Conservation (phyloP, 2,329 filamentous ascomycete species). For the Anisogramma anomala region DNA sequence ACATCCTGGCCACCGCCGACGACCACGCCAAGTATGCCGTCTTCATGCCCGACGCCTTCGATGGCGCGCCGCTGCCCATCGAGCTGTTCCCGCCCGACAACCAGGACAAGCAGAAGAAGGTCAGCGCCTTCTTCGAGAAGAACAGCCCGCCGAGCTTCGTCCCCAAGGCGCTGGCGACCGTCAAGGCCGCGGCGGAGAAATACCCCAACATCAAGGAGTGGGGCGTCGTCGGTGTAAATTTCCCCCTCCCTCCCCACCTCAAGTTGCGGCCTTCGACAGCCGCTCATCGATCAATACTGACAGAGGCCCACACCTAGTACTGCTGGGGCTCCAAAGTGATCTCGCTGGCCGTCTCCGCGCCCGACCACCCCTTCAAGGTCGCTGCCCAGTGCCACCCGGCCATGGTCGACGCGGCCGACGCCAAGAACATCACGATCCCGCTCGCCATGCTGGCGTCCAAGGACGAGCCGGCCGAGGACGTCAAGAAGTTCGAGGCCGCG, state of each 20-base stretch:
- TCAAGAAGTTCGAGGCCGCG: conserved; percentile 43
- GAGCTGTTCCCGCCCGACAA: conserved; percentile 52
- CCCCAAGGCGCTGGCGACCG: conserved; percentile 40
- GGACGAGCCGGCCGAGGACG: conserved; percentile 46
- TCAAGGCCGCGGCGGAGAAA: conserved; percentile 39
- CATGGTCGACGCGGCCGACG: conserved; percentile 53
- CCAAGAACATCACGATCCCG: conserved; percentile 46
- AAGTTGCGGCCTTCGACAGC: background rate
- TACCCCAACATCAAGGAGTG: conserved; percentile 46
- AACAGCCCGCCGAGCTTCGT: conserved; percentile 37
- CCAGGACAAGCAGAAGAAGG: conserved; percentile 48
- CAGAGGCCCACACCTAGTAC: conserved; percentile 26
- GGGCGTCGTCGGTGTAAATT: conserved; percentile 47
- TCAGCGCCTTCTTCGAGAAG: conserved; percentile 46
- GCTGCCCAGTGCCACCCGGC: conserved; percentile 46
- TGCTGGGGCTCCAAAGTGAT: conserved; percentile 65
- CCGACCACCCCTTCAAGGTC: conserved; percentile 43
- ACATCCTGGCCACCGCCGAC: conserved; percentile 48
- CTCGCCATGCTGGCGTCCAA: conserved; percentile 52
- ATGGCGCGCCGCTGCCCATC: conserved; percentile 53
- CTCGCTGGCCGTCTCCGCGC: conserved; percentile 36
- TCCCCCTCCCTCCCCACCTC: background rate
- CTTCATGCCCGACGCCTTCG: conserved; percentile 87
- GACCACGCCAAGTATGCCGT: conserved; percentile 62
- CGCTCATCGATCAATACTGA: background rate